phyloP scores from a whole-genome alignment of 2,329 filamentous ascomycete genomes.

The Helotiales sp. region DNA sequence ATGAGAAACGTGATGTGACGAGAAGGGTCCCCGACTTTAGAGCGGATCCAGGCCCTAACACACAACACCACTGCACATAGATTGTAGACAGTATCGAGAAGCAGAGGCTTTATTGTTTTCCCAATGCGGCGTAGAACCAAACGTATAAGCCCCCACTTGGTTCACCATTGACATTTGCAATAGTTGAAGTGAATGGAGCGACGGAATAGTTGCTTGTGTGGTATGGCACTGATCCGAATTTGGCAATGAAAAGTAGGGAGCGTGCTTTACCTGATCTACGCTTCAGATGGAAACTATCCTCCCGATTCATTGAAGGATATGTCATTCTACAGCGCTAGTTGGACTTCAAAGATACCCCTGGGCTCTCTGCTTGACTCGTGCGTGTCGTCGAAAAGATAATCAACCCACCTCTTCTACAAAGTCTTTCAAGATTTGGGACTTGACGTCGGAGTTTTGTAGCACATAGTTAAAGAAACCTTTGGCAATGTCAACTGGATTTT shows the following conservation, averaged over 20 bases:
- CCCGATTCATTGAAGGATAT: conserved; percentile 59
- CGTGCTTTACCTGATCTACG: conserved; percentile 51
- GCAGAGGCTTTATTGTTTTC: not conserved
- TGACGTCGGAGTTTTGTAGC: too few relatives aligned
- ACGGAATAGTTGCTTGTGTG: conserved; percentile 50
- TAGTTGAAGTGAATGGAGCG: conserved; percentile 35
- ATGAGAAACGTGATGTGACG: conserved; percentile 1
- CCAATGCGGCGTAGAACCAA: conserved; percentile 7
- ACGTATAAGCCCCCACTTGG: not conserved
- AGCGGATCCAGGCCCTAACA: not conserved
- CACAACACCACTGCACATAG: not conserved
- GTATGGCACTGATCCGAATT: conserved; percentile 60
- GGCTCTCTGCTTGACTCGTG: conserved; percentile 60
- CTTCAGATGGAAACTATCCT: conserved; percentile 58
- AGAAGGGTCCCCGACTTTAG: not conserved
- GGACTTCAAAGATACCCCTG: conserved; percentile 57
- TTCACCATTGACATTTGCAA: conserved; percentile 6
- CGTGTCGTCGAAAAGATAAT: conserved; percentile 55
- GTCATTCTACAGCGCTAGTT: conserved; percentile 56
- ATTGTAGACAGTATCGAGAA: not conserved
- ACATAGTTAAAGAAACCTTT: too few relatives aligned
- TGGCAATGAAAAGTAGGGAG: conserved; percentile 60
- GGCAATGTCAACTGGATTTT: too few relatives aligned
- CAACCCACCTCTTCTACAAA: too few relatives aligned
- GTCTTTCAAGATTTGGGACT: too few relatives aligned